Evolutionary conservation across 192 early-diverging fungal genomes (phyloP), one percentile per base, ranked within the genome.

Genomic region (Gamsiella multidivaricata): DNA sequence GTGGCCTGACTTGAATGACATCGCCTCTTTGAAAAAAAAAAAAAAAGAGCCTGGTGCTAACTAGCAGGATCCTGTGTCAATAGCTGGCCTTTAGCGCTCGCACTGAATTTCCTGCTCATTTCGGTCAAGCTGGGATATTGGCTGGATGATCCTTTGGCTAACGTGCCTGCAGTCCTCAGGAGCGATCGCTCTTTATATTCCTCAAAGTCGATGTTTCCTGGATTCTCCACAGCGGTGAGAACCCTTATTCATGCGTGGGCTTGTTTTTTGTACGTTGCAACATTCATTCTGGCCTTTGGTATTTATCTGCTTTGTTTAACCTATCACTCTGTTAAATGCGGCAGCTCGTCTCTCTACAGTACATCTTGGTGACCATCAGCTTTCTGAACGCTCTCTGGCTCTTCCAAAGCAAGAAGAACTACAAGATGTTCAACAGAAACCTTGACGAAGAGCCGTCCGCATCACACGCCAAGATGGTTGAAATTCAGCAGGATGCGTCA

Each of bases 101-200:
- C 46, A 0, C 53, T 81, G 14, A 81, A 81, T 33, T 11, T 59
- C 3, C 18, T 81, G 34, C 37, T 75, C 7, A 34, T 50, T 9
- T 68, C 62, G 11, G 67, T 75, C 28, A 69, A 70, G 15, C 31
- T 81, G 28, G 67, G 80, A 37, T 75, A 70, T 42, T 75, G 80
- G 80, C 59, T 81, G 10, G 70, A 81, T 51, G 70, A 72, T 31
- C 66, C 57, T 8, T 36, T 58, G 5, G 63, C 56, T 10, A 69
- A 73, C 41, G 47, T 56, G 17, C 80, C 80, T 32, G n/a, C 55
- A 33, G 22, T 75, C 14, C 25, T 78, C 3, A 78, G 54, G 26
- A 39, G 49, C 20, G 61, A 61, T 57, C 54, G 60, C 1, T 28
- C 55, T 14, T 62, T 54, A 34, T 69, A 61, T 39, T 28, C 42